Evolutionary conservation across 2,329 filamentous ascomycete genomes (phyloP).

Genomic region (Orbilia oligospora): DNA sequence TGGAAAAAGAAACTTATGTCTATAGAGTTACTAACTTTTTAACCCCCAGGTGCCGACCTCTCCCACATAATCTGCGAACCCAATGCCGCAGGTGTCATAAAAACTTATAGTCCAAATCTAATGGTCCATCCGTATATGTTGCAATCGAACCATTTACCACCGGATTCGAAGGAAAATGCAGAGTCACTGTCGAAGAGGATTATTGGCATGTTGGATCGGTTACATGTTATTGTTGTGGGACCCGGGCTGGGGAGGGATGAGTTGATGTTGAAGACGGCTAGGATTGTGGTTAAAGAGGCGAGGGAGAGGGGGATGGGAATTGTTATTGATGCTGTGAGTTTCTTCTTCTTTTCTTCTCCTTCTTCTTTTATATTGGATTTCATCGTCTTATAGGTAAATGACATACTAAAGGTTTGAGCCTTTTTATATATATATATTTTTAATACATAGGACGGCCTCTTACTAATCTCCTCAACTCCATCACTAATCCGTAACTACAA

Average conservation of each 20-base stretch:
- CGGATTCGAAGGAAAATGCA: slow-evolving; percentile 72
- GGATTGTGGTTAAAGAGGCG: slow-evolving; percentile 83
- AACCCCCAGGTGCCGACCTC: slow-evolving; percentile 68
- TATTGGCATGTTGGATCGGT: slow-evolving; percentile 83
- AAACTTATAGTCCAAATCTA: slow-evolving; percentile 96
- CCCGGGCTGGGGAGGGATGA: slow-evolving; percentile 91
- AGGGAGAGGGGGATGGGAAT: slow-evolving; percentile 80
- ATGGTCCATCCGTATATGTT: slow-evolving; percentile 99
- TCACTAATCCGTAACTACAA: slow-evolving; percentile 84
- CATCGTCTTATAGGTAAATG: too few relatives aligned
- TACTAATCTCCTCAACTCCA: slow-evolving; percentile 81
- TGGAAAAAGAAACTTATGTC: background rate
- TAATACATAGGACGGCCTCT: slow-evolving; percentile 78
- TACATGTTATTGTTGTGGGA: slow-evolving; percentile 93
- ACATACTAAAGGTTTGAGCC: too few relatives aligned
- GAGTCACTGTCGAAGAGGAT: slow-evolving; percentile 78
- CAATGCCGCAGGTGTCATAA: slow-evolving; percentile 86
- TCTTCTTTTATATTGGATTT: background rate
- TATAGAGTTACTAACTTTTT: background rate
- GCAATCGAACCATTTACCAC: slow-evolving; percentile 73
- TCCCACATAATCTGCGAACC: slow-evolving; percentile 97
- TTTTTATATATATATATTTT: too few relatives aligned
- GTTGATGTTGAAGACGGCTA: slow-evolving; percentile 89
- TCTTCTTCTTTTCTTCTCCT: too few relatives aligned
- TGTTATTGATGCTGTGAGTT: slow-evolving; percentile 81